Evolutionary conservation across 805 yeast species (phyloP), one percentile per base, ranked within the genome.

Genomic region (Brettanomyces naardenensis): DNA sequence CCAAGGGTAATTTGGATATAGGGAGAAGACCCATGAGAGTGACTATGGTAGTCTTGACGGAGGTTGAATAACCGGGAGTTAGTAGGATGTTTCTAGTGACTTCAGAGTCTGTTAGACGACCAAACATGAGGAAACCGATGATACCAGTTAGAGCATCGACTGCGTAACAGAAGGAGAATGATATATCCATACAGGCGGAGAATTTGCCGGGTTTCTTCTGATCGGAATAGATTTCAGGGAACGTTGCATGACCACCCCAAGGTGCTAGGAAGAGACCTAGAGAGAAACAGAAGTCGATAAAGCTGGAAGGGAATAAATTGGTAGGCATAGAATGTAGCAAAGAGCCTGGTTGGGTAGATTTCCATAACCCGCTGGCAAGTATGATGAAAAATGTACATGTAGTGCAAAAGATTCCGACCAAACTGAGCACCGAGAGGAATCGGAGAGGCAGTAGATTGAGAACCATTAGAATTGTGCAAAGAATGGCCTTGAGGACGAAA

Each of bases 211-310:
- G 87, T 39, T 71, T 78, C 50, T 77, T 68, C 83, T 82, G 83
- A 54, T 82, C 92, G 28, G 72, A 62, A 53, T 75, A 78, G 31
- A 82, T 61, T 48, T 80, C 84, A 2, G 90, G 90, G 46, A 80
- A 80, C 5, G 83, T 79, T 1, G 87, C 85, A 54, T 82, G 90
- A 3, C 92, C 92, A 40, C 90, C 90, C 76, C 85, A 82, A 10
- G 88, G 87, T 3, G 89, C 87, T 69, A 82, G 71, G 41, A 78
- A 68, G 21, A 82, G 66, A 2, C 90, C 90, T 39, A 80, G 59
- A 6, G 81, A 69, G 33, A 81, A 64, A 33, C 82, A 67, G 23
- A 76, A 64, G 43, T 72, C 75, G 5, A 68, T 56, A 13, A 61
- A 49, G 7, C 71, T 63, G 5, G 56, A 51, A 3, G 96, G 96